phyloP scores from a whole-genome alignment of 1,284 basidiomycete species.

The Cutaneotrichosporon sp. region DNA sequence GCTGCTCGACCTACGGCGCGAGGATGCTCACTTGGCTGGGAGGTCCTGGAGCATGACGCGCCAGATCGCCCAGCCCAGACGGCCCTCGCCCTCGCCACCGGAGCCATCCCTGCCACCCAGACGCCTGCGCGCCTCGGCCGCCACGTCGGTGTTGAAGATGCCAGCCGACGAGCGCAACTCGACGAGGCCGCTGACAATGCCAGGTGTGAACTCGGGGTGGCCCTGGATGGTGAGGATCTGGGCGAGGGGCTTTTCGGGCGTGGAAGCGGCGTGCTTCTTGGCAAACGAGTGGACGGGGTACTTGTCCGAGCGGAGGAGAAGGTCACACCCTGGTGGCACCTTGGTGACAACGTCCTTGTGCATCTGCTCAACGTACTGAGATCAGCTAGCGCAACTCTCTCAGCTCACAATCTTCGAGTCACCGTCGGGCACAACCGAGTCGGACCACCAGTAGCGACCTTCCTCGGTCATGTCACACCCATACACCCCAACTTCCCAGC shows the following conservation, averaged over 20 bases:
- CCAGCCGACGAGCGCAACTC: conserved; percentile 51
- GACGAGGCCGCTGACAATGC: conserved; percentile 56
- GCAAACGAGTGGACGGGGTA: conserved; percentile 57
- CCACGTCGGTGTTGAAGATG: conserved; percentile 50
- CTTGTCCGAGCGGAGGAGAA: conserved; percentile 53
- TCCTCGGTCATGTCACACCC: conserved; percentile 52
- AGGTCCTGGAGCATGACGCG: conserved; percentile 53
- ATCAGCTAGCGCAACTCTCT: not conserved
- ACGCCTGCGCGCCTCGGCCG: conserved; percentile 50
- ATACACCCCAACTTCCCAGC: conserved; percentile 58
- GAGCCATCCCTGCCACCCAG: conserved; percentile 54
- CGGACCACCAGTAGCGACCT: conserved; percentile 53
- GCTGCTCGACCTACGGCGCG: not conserved
- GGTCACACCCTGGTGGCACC: conserved; percentile 53
- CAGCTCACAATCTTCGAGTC: conserved; percentile 31
- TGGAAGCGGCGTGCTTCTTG: conserved; percentile 50
- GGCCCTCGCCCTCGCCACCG: conserved; percentile 54
- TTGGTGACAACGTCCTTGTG: conserved; percentile 57
- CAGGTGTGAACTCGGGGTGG: conserved; percentile 58
- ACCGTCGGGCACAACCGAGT: conserved; percentile 45
- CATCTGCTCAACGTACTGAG: conserved; percentile 57
- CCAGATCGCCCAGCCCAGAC: conserved; percentile 56
- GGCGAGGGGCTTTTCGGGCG: conserved; percentile 44
- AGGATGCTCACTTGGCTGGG: conserved; percentile 22
- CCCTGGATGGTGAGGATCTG: conserved; percentile 56